These are phyloP conservation scores for Botryosphaeria dothidea DNA, from an alignment of 2,329 filamentous ascomycete genomes.

Conservation along the genomic window DNA sequence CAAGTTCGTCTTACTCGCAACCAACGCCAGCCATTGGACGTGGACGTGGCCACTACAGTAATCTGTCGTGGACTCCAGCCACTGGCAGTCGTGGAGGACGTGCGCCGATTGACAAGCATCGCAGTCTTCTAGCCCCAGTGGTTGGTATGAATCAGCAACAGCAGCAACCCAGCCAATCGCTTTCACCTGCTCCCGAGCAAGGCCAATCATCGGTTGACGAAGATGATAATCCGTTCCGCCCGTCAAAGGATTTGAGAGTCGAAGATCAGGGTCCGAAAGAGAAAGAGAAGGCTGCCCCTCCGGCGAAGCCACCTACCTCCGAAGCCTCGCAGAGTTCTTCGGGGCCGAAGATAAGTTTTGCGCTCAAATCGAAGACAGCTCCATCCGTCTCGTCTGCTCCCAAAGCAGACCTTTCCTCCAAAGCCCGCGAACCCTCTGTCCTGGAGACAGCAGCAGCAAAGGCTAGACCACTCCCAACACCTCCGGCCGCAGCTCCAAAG, in stretches of 20 bases:
- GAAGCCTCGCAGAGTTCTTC: constrained; percentile 55
- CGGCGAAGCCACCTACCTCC: constrained; percentile 56
- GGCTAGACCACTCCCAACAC: constrained; percentile 26
- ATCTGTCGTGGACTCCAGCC: constrained; percentile 70
- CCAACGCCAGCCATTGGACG: constrained; percentile 45
- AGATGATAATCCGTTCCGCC: constrained; percentile 62
- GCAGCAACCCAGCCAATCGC: constrained; percentile 22
- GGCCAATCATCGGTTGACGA: constrained; percentile 48
- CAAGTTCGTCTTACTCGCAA: constrained; percentile 49
- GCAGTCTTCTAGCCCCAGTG: constrained; percentile 24
- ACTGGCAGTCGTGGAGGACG: constrained; percentile 56
- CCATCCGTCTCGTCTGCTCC: constrained; percentile 55
- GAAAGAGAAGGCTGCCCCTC: constrained; percentile 55
- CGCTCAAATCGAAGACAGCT: constrained; percentile 74
- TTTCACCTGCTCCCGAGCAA: constrained; percentile 21
- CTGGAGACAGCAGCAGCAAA: constrained; percentile 41
- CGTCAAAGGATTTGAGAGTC: constrained; percentile 64
- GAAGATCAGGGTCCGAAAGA: constrained; percentile 62
- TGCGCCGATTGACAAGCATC: constrained; percentile 38
- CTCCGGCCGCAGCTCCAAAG: neutral
- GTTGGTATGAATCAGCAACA: constrained; percentile 15
- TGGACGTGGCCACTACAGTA: constrained; percentile 63
- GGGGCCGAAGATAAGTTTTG: constrained; percentile 83
- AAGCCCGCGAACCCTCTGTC: constrained; percentile 36
- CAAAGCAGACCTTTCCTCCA: constrained; percentile 49